A percentile compares a stretch with the other conserved stretches of the same genome.
Conservation (phyloP, 2,329 filamentous ascomycete genomes). For the Metarhizium album region DNA sequence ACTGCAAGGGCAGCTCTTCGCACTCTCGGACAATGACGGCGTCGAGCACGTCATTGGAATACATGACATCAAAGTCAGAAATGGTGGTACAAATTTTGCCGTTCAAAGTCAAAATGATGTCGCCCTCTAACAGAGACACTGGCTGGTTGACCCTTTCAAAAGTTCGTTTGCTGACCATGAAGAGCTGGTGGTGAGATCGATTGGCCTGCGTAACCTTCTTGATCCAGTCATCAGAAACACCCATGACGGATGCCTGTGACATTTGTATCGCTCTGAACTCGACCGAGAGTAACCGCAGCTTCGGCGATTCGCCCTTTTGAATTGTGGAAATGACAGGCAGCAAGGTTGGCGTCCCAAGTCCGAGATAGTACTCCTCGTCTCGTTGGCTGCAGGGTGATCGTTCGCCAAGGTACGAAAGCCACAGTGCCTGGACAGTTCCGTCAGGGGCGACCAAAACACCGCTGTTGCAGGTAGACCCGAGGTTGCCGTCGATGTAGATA, state of each 20-base stretch:
- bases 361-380: conserved; percentile 94
- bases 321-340: conserved; percentile 84
- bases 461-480: conserved; percentile 85
- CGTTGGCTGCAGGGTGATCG: conserved; percentile 66
- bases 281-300: conserved; percentile 82
- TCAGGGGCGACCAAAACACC: conserved; percentile 85
- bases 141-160: conserved; percentile 44
- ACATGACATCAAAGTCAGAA: conserved; percentile 92
- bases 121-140: conserved; percentile 68
- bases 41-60: conserved; percentile 72
- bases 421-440: conserved; percentile 86
- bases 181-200: conserved; percentile 86
- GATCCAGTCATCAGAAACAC: conserved; percentile 93
- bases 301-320: conserved; percentile 65
- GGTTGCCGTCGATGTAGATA: conserved; percentile 88
- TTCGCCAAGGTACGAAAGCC: conserved; percentile 95
- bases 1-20: conserved; percentile 62
- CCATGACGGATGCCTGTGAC: conserved; percentile 95
- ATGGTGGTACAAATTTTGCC: conserved; percentile 87
- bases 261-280: conserved; percentile 94
- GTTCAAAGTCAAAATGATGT: conserved; percentile 86
- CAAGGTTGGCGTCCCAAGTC: conserved; percentile 77
- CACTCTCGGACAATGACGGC: conserved; percentile 81
- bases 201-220: conserved; percentile 80
- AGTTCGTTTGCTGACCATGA: conserved; percentile 91